phyloP scores from a whole-genome alignment of 1,284 basidiomycete genomes.

The Cerrena zonata region DNA sequence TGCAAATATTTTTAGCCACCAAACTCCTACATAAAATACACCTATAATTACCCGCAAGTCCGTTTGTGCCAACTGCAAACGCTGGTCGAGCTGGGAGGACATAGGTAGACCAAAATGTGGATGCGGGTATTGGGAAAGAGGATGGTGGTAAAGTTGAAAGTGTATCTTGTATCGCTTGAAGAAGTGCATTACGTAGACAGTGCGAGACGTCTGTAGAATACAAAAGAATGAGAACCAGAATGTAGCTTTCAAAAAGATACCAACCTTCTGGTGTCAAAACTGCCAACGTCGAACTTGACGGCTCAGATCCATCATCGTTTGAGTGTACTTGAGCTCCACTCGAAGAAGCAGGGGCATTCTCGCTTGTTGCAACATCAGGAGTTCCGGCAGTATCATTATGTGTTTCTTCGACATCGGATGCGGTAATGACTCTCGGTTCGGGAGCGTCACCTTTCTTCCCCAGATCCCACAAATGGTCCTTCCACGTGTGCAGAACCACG shows the following conservation, averaged over 20 bases:
- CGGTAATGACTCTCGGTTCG: conserved; percentile 26
- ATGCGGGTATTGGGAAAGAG: conserved; percentile 70
- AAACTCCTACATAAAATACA: conserved; percentile 2
- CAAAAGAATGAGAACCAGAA: not conserved
- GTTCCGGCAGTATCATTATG: conserved; percentile 17
- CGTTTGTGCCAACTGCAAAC: conserved; percentile 36
- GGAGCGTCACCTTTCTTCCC: conserved; percentile 55
- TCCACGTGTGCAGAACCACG: conserved; percentile 61
- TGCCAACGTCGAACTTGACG: not conserved
- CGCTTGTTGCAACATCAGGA: not conserved
- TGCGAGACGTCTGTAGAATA: conserved; percentile 50
- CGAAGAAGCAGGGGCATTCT: not conserved
- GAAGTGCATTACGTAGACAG: conserved; percentile 62
- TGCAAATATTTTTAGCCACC: conserved; percentile 14
- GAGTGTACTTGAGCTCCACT: not conserved
- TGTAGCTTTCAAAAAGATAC: not conserved
- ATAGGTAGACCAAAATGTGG: conserved; percentile 70
- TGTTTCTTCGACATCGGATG: conserved; percentile 9
- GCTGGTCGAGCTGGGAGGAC: conserved; percentile 73
- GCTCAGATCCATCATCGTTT: not conserved
- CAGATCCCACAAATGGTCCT: conserved; percentile 66
- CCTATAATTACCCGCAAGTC: conserved; percentile 15
- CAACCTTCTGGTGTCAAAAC: conserved; percentile 19
- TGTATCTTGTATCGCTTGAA: conserved; percentile 56
- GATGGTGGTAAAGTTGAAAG: conserved; percentile 45